Conservation (phyloP, 2,329 filamentous ascomycete genomes). For the Epichloe sp. region DNA sequence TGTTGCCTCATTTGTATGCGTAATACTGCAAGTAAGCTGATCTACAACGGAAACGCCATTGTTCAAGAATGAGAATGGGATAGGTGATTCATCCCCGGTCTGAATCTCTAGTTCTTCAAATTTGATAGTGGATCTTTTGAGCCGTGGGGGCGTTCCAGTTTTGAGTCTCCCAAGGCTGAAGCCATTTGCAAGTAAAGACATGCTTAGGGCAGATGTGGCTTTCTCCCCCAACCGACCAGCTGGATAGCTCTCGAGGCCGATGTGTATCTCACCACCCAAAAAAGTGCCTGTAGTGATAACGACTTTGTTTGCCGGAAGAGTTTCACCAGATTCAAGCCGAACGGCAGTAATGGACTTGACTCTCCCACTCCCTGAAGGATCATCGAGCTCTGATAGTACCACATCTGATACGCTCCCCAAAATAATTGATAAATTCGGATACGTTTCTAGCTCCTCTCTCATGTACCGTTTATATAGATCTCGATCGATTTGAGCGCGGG, state of each 20-base stretch:
- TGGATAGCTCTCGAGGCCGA: slow-evolving; percentile 72
- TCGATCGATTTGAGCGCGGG: slow-evolving; percentile 89
- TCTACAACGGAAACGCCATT: slow-evolving; percentile 61
- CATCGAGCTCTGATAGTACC: slow-evolving; percentile 43
- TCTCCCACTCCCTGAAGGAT: slow-evolving; percentile 22
- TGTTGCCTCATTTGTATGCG: slow-evolving; percentile 70
- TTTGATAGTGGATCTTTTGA: slow-evolving; percentile 73
- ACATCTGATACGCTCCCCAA: slow-evolving; percentile 89
- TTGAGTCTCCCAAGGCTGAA: slow-evolving; percentile 85
- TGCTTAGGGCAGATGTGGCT: slow-evolving; percentile 83
- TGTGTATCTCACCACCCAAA: slow-evolving; percentile 89
- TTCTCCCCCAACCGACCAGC: slow-evolving; percentile 89
- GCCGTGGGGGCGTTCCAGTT: slow-evolving; percentile 89
- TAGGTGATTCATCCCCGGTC: slow-evolving; percentile 69
- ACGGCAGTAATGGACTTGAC: slow-evolving; percentile 73
- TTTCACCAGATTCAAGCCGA: slow-evolving; percentile 71
- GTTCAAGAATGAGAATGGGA: slow-evolving; percentile 86
- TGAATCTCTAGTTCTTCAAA: slow-evolving; percentile 61
- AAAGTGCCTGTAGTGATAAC: slow-evolving; percentile 97
- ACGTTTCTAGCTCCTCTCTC: slow-evolving; percentile 68
- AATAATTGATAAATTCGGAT: slow-evolving; percentile 67
- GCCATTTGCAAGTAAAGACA: slow-evolving; percentile 75
- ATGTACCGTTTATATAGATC: slow-evolving; percentile 81
- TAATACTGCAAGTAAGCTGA: slow-evolving; percentile 77
- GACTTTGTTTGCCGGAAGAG: slow-evolving; percentile 67